These are phyloP conservation scores for Trichoderma atroviride DNA, from an alignment of 2,329 filamentous ascomycete genomes.

Conservation along the genomic window DNA sequence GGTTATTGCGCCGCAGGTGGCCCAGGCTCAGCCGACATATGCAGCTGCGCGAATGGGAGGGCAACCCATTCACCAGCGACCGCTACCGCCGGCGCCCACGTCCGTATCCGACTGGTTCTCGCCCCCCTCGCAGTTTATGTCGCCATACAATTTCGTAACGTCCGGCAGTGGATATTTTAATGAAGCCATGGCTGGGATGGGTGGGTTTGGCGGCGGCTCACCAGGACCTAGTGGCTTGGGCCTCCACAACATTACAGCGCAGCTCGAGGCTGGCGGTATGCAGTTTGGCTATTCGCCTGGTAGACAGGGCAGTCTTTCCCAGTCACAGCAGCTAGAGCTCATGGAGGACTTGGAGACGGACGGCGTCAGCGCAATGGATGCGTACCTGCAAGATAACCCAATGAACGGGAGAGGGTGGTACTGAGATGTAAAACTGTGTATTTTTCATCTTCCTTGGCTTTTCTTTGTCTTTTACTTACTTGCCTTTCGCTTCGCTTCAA, in stretches of 20 bases:
- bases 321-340: constrained; percentile 80
- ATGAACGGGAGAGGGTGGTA: constrained; percentile 40
- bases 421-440: neutral
- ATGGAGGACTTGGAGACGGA: constrained; percentile 78
- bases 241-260: constrained; percentile 38
- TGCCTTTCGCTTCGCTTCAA: neutral
- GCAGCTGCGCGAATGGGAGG: constrained; percentile 45
- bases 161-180: constrained; percentile 49
- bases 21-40: constrained; percentile 37
- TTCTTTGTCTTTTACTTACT: neutral
- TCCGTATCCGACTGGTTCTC: constrained; percentile 57
- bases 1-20: constrained; percentile 26
- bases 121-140: constrained; percentile 55
- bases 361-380: constrained; percentile 63
- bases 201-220: constrained; percentile 38
- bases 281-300: constrained; percentile 46
- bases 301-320: constrained; percentile 70
- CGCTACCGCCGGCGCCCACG: constrained; percentile 46
- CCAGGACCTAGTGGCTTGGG: constrained; percentile 38
- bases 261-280: constrained; percentile 31
- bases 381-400: constrained; percentile 53
- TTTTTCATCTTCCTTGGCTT: neutral
- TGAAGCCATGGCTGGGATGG: constrained; percentile 36
- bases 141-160: constrained; percentile 53
- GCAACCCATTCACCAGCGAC: constrained; percentile 44